phyloP scores from a whole-genome alignment of 768 basidiomycete species.

The Tulasnella sp. region DNA sequence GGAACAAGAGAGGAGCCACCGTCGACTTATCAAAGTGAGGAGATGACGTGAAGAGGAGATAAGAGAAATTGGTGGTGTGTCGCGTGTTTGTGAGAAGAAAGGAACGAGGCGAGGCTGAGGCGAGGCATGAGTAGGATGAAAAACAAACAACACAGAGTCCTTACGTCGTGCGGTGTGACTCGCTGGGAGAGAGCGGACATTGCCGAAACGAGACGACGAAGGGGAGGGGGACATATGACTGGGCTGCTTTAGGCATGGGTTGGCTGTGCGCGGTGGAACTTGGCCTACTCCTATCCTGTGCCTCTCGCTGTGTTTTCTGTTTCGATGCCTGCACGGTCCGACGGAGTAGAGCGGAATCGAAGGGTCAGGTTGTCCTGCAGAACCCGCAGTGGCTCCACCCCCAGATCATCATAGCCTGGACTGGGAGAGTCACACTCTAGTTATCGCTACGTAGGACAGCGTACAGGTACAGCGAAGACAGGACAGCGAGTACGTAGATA shows the following conservation, averaged over 20 bases:
- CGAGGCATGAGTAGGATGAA: not conserved
- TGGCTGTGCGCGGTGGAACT: not conserved
- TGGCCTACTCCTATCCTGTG: slow-evolving; percentile 6
- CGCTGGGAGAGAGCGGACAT: slow-evolving; percentile 1
- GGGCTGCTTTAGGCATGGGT: not conserved
- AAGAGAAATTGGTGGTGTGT: no score
- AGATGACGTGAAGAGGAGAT: no score
- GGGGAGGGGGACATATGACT: slow-evolving; percentile 7
- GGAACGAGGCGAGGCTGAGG: not conserved
- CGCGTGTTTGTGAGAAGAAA: no score
- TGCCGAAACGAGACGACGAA: slow-evolving; percentile 13
- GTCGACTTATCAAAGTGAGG: no score
- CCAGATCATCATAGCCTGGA: not conserved
- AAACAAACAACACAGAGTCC: not conserved
- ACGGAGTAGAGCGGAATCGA: not conserved
- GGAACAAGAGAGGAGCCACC: no score
- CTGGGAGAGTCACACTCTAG: not conserved
- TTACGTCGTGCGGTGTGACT: slow-evolving; percentile 13
- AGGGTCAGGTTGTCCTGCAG: not conserved
- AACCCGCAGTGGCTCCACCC: slow-evolving; percentile 1
- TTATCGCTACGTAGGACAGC: not conserved
- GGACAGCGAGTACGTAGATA: not conserved
- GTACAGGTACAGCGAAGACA: not conserved
- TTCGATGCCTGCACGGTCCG: not conserved
- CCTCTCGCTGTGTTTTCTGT: not conserved